Percentiles rank a stretch among this genome's conserved stretches.
Evolutionary conservation across 345 rosid genomes (phyloP).

Genomic region (Salix caprea): DNA sequence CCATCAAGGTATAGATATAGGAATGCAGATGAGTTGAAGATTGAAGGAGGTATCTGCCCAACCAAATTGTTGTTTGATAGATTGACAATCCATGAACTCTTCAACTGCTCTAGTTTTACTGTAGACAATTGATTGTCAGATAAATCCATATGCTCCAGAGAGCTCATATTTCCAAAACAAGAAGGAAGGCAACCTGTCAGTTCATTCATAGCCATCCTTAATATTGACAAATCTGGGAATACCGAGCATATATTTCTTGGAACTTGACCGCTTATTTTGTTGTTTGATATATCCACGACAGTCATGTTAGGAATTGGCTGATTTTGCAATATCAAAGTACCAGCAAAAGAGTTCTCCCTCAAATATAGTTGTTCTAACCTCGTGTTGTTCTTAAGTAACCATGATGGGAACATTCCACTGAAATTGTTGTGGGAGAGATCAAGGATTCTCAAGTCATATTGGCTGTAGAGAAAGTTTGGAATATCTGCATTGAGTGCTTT

Average conservation of each 20-base stretch:
- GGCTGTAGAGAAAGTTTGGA: conserved; percentile 8
- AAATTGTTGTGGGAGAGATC: conserved; percentile 3
- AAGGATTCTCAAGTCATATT: conserved; percentile 6
- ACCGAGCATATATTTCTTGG: conserved; percentile 1
- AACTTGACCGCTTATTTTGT: conserved; percentile 4
- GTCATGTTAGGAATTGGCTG: background rate
- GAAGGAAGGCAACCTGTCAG: conserved; percentile 21
- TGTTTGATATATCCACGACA: conserved; percentile 3
- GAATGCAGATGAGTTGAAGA: background rate
- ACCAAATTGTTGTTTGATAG: no score
- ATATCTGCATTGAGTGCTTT: background rate
- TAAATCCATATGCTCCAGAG: background rate
- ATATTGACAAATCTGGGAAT: background rate
- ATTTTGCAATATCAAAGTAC: background rate
- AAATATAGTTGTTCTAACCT: background rate
- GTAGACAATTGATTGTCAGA: conserved; percentile 10
- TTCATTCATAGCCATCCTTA: conserved; percentile 10
- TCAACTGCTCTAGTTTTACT: no score
- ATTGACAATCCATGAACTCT: no score
- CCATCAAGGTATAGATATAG: background rate
- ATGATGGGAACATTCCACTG: conserved; percentile 7
- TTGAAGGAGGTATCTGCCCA: background rate
- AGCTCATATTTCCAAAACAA: conserved; percentile 6
- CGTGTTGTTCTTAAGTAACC: conserved; percentile 31
- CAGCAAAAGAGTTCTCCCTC: background rate